Evolutionary conservation across 306 rosid species (phyloP).

Genomic region (Herpetospermum pedunculosum): DNA sequence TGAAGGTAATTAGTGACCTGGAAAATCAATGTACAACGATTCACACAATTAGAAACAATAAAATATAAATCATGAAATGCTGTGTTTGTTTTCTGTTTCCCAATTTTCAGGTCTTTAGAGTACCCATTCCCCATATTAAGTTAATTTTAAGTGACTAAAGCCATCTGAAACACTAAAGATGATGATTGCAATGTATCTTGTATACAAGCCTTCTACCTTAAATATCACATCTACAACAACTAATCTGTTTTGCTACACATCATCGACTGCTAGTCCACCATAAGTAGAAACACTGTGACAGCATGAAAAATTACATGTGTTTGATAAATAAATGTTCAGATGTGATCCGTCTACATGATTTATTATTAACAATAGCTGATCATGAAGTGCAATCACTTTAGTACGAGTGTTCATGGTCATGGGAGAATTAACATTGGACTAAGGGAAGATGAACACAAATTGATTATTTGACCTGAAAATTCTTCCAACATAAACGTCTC

Average conservation of each 20-base stretch:
- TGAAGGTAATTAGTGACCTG: conserved; percentile 96
- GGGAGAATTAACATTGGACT: neutral
- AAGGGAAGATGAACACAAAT: neutral
- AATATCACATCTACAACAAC: neutral
- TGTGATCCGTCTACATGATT: neutral
- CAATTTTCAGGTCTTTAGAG: neutral
- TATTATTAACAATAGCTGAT: neutral
- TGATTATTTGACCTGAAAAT: neutral
- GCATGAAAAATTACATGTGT: neutral
- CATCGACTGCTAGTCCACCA: neutral
- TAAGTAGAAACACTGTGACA: neutral
- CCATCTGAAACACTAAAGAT: neutral
- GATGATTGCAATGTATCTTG: neutral
- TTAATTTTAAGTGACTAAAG: neutral
- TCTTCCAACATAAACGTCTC: neutral
- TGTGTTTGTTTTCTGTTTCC: neutral
- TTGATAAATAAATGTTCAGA: neutral
- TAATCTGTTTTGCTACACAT: neutral
- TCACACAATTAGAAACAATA: neutral
- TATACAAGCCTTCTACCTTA: neutral
- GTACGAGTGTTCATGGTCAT: neutral
- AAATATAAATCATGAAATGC: neutral
- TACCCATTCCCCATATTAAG: neutral
- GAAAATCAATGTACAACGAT: conserved; percentile 13
- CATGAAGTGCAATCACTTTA: neutral